phyloP scores from a whole-genome alignment of 805 yeast genomes.

The Clavispora santaluciae region DNA sequence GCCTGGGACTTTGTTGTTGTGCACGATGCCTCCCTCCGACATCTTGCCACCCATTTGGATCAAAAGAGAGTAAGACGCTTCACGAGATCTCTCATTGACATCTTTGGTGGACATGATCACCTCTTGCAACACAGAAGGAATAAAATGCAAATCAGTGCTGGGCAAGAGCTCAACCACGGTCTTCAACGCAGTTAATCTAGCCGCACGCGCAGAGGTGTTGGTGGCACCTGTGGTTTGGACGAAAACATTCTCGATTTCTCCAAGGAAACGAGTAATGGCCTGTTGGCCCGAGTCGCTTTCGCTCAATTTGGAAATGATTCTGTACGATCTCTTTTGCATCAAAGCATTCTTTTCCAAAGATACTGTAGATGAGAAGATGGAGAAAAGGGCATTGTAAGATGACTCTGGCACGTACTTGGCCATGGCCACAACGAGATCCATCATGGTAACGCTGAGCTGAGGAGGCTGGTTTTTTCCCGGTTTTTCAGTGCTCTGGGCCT shows the following conservation, averaged over 20 bases:
- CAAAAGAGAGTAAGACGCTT: slow-evolving; percentile 67
- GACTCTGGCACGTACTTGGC: slow-evolving; percentile 72
- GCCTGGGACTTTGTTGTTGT: slow-evolving; percentile 61
- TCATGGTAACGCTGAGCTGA: slow-evolving; percentile 71
- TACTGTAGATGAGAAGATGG: slow-evolving; percentile 73
- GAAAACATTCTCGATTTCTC: slow-evolving; percentile 57
- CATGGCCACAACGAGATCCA: slow-evolving; percentile 87
- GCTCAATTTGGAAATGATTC: slow-evolving; percentile 64
- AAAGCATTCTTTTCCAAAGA: slow-evolving; percentile 50
- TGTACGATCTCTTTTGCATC: slow-evolving; percentile 85
- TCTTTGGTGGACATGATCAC: slow-evolving; percentile 88
- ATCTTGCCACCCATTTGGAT: slow-evolving; percentile 78
- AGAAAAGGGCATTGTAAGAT: slow-evolving; percentile 66
- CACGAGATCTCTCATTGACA: slow-evolving; percentile 87
- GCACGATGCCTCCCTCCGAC: slow-evolving; percentile 63
- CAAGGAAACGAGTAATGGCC: slow-evolving; percentile 48
- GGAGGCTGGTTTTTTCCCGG: slow-evolving; percentile 34
- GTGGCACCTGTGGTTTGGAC: slow-evolving; percentile 54
- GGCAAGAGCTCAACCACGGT: slow-evolving; percentile 63
- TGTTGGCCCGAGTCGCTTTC: slow-evolving; percentile 63
- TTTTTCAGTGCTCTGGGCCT: slow-evolving; percentile 25
- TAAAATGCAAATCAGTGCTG: slow-evolving; percentile 58
- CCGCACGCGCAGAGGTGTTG: slow-evolving; percentile 71
- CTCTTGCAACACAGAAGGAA: slow-evolving; percentile 81
- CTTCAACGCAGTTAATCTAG: slow-evolving; percentile 68